Evolutionary conservation across 2,329 filamentous ascomycete species (phyloP), one percentile per base, ranked within the genome.

Genomic region (Xylaria sp.): DNA sequence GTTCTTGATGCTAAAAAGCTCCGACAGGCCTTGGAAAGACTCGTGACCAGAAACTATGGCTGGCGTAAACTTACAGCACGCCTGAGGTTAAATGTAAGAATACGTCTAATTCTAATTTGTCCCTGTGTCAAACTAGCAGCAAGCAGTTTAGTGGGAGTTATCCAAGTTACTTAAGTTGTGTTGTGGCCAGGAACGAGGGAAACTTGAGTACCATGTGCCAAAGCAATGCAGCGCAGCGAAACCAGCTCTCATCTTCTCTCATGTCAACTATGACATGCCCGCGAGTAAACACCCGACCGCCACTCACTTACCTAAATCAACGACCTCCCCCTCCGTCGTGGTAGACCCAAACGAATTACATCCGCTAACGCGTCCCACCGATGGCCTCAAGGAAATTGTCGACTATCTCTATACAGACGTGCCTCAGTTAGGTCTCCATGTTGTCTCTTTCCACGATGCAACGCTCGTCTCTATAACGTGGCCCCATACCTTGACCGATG

Each of bases 401-500:
- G 80, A 83, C 56, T 81, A 78, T 60, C 48, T 81, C 11, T 67
- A 70, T 43, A 62, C 68, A 4, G 81, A 84, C 66, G 70, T 66
- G 17, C 82, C 82, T 0, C 79, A 80, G 66, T 67, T 85, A 4
- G 75, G 76, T 3, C 70, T 85, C 4, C 80, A 83, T 62, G 72
- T 85, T 41, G 76, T 78, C 3, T 76, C 77, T 0, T 85, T 86
- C 67, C 68, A 66, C 3, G 79, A 86, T 33, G 37, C 52, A 41
- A 55, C 52, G 40, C 52, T 55, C 40, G 52, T 86, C 1, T 74
- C 75, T 0, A 63, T 85, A 0, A 72, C 73, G 1, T 83, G 76
- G 72, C 77, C 79, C 1, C 84, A 86, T 67, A 78, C 77, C 0
- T 68, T 83, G 5, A 77, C 79, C 59, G 83, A 85, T 62, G 79